Evolutionary conservation across 768 basidiomycete genomes (phyloP), one percentile per base, ranked within the genome.

Genomic region (Mycena vitilis): DNA sequence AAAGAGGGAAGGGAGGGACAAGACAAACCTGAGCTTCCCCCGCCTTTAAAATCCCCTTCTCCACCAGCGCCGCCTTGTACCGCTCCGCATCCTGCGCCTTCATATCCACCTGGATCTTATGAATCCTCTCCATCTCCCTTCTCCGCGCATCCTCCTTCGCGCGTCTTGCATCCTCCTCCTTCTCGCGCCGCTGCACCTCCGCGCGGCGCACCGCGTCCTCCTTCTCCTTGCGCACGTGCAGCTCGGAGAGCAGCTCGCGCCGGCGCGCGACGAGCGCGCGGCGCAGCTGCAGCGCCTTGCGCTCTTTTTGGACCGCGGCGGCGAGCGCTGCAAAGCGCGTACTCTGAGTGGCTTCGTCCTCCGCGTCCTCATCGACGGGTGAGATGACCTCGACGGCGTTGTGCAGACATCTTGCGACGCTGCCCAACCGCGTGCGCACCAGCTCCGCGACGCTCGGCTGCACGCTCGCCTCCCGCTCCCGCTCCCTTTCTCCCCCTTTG

Each of bases 211-310:
- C 90, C 0, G 91, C 89, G 73, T 95, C 95, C 76, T 96, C 96
- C 77, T 94, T 94, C 82, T 95, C 94, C 78, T 94, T 92, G 68
- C 95, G 87, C 51, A 91, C 90, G 42, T 88, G 87, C 60, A 97
- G 85, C 82, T 98, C 95, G 61, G 90, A 90, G 57, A 94, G 83
- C 38, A 97, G 82, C 80, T 96, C 95, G 25, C 94, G 85, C 38
- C 96, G 85, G n/a, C 95, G 87, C 3, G 93, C 92, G 10, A 95
- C 90, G 57, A 98, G 83, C 0, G 93, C 89, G n/a, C 92, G 85
- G 42, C 93, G 88, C 25, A 95, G 78, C 48, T 89, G 87, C 60
- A 92, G 82, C n/a, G 88, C 90, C 74, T 92, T 90, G 63, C 94
- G 87, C 79, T 96, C 95, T 0, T 87, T 86, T 55, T 91, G 86